phyloP scores from a whole-genome alignment of 305 asterid genomes.

The Solanum hybrid region DNA sequence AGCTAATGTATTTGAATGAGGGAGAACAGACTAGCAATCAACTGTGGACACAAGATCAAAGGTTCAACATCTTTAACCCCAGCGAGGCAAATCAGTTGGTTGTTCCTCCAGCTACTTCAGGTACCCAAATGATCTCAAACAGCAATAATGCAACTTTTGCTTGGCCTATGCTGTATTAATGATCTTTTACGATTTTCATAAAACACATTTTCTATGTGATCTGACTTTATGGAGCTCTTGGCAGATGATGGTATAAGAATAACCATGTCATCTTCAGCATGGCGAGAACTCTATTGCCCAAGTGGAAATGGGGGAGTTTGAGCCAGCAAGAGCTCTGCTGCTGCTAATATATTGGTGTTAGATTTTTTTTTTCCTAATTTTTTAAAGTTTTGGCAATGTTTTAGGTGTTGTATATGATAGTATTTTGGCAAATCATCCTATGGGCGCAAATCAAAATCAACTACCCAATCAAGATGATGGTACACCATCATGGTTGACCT shows the following conservation, averaged over 20 bases:
- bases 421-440: constrained; percentile 19
- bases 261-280: constrained; percentile 24
- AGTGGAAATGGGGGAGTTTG: constrained; percentile 71
- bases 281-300: constrained; percentile 65
- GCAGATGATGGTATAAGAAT: constrained; percentile 59
- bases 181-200: constrained; percentile 1
- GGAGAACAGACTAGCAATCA: constrained; percentile 24
- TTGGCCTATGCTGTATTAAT: constrained; percentile 18
- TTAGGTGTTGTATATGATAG: constrained; percentile 36
- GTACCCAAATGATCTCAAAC: constrained; percentile 38
- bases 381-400: constrained; percentile 36
- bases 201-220: constrained; percentile 18
- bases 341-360: constrained; percentile 18
- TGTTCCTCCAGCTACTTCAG: constrained; percentile 41
- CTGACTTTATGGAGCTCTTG: constrained; percentile 59
- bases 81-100: constrained; percentile 27
- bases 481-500: constrained; percentile 46
- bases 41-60: constrained; percentile 49
- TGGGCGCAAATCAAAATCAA: constrained; percentile 29
- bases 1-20: constrained; percentile 20
- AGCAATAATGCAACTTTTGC: constrained; percentile 14
- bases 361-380: constrained; percentile 29
- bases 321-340: constrained; percentile 58
- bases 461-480: constrained; percentile 28
- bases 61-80: constrained; percentile 22